phyloP scores from a whole-genome alignment of 2,329 filamentous ascomycete genomes.

The Tolypocladium ovalisporum region DNA sequence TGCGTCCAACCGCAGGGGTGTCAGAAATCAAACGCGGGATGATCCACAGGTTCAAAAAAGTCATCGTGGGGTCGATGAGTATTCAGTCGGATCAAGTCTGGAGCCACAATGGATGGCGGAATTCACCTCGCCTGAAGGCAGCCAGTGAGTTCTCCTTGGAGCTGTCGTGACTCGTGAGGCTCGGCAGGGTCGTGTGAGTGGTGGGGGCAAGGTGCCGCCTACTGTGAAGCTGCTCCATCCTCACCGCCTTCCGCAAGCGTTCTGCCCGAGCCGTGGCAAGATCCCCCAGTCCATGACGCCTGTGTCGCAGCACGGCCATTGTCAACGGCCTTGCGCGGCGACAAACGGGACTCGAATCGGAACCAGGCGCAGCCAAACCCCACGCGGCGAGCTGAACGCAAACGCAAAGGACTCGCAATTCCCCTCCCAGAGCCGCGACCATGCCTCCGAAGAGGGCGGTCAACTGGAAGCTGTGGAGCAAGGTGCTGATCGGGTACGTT shows the following conservation, averaged over 20 bases:
- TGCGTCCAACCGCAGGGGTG: too few species aligned
- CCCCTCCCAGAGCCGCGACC: neutral
- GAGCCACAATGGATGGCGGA: neutral
- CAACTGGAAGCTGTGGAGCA: constrained; percentile 50
- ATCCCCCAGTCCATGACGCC: neutral
- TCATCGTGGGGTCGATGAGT: too few species aligned
- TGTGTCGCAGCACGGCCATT: neutral
- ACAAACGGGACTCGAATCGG: neutral
- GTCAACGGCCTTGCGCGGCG: neutral
- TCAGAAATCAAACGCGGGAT: too few species aligned
- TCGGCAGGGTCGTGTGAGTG: too few species aligned
- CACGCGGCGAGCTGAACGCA: neutral
- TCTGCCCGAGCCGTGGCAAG: neutral
- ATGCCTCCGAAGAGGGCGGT: constrained; percentile 33
- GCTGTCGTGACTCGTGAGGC: too few species aligned
- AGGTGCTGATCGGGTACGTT: constrained; percentile 57
- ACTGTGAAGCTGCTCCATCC: neutral
- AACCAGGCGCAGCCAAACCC: neutral
- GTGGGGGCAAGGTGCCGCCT: neutral
- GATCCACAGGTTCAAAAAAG: too few species aligned
- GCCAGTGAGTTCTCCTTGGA: too few species aligned
- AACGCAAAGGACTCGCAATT: neutral
- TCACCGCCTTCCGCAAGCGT: neutral
- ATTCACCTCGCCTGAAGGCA: neutral
- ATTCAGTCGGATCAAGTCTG: neutral